Base-by-base conservation (phyloP, 83 land plant species). In the Picea mariana region DNA sequence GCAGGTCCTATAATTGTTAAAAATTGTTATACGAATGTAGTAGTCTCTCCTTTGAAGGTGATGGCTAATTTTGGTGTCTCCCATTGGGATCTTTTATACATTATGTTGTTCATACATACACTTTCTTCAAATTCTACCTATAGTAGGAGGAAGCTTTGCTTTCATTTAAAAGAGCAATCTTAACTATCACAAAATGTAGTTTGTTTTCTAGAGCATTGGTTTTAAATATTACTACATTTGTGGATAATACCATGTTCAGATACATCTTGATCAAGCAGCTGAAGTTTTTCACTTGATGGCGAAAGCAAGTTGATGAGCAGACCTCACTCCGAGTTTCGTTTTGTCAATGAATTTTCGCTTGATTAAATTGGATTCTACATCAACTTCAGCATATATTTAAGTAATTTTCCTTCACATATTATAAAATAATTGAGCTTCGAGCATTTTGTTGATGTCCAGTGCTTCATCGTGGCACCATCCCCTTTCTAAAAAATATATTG, bases 1-100 rank as follows among this genome's bases (percentile, higher is more conserved):
- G 58, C 58, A 55, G 58, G 58, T 12, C 58, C 12, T 55, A 15
- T 55, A 55, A 55, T 15, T 55, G 15, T 55, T 55, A 55, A 55
- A 3, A 55, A 55, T 55, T n/a, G 58, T 55, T 55, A 55, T 55
- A 3, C 89, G 91, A 44, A 44, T 44, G 52, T 44, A 17, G 8
- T 47, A 73, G 6, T 12, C 26, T 73, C 58, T 9, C 21, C 26
- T 44, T 8, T 44, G 3, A 47, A 73, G 77, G 77, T 6, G 42
- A 44, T 21, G 47, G 47, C 40, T 13, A 44, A 40, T n/a, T 47
- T 73, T 73, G 44, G 26, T 44, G 21, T 44, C 47, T 73, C 13
- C 58, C 58, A 21, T n/a, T 3, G n/a, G 58, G 21, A 44, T 73
- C 44, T 4, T 1, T 21, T 21, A 73, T n/a, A 42, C 13, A 73